These are phyloP conservation scores for Fusarium floridanum DNA, from an alignment of 2,329 filamentous ascomycete species.

Conservation along the genomic window DNA sequence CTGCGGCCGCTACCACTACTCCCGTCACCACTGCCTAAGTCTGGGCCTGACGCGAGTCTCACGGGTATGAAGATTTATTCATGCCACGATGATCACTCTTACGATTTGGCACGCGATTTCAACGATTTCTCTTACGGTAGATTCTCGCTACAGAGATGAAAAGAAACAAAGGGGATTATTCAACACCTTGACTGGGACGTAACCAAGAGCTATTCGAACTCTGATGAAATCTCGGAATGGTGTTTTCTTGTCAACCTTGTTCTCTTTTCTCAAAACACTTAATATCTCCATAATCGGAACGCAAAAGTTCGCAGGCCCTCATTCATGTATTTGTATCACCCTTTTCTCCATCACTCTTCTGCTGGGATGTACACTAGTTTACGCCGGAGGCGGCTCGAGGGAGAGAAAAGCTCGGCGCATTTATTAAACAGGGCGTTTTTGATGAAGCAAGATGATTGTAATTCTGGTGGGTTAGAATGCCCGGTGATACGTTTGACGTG, in stretches of 20 bases:
- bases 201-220: constrained; percentile 45
- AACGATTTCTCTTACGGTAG: constrained; percentile 56
- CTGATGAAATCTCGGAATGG: constrained; percentile 44
- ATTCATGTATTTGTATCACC: constrained; percentile 53
- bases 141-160: constrained; percentile 50
- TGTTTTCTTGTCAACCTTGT: constrained; percentile 46
- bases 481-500: constrained; percentile 6
- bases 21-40: constrained; percentile 51
- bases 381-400: constrained; percentile 47
- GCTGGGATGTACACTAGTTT: constrained; percentile 56
- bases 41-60: constrained; percentile 42
- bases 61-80: constrained; percentile 40
- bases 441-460: constrained; percentile 32
- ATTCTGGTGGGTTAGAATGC: constrained; percentile 17
- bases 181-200: constrained; percentile 47
- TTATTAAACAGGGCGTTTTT: constrained; percentile 51
- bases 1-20: constrained; percentile 47
- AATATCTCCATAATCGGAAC: constrained; percentile 49
- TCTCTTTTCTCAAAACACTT: constrained; percentile 47
- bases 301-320: constrained; percentile 45
- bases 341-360: constrained; percentile 50
- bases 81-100: constrained; percentile 51
- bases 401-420: constrained; percentile 52
- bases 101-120: constrained; percentile 57
- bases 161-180: constrained; percentile 42